Conservation (phyloP, 2,329 filamentous ascomycete genomes). For the Dothideomycetes sp. region DNA sequence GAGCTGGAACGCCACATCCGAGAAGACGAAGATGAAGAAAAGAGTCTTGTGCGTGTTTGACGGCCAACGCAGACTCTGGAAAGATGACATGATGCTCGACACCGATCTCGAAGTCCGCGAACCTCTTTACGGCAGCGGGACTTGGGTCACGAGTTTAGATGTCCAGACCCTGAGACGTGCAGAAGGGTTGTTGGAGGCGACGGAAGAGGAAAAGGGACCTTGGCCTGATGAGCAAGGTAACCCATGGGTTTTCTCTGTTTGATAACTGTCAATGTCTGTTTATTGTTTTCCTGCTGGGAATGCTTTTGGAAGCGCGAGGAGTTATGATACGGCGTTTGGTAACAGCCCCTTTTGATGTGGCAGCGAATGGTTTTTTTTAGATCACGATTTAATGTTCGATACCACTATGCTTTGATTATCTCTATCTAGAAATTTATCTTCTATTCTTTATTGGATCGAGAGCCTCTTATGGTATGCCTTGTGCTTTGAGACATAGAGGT, state of each 20-base stretch:
- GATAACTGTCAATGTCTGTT: background rate
- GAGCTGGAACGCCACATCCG: conserved; percentile 84
- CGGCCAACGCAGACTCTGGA: conserved; percentile 76
- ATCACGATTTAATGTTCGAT: background rate
- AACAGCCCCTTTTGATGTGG: background rate
- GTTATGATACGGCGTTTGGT: background rate
- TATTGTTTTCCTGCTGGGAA: background rate
- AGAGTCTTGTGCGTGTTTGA: conserved; percentile 90
- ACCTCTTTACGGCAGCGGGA: conserved; percentile 55
- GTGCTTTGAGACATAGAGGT: too few relatives aligned
- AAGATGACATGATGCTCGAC: conserved; percentile 98
- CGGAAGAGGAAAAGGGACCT: conserved; percentile 75
- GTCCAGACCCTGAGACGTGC: conserved; percentile 81
- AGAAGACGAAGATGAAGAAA: conserved; percentile 98
- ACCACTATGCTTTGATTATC: background rate
- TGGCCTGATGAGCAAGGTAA: conserved; percentile 69
- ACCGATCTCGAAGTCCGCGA: conserved; percentile 90
- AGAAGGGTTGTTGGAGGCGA: conserved; percentile 72
- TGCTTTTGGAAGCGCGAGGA: background rate
- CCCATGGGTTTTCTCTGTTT: conserved; percentile 43
- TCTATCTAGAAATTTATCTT: too few relatives aligned
- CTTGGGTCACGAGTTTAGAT: conserved; percentile 88
- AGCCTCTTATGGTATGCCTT: too few relatives aligned
- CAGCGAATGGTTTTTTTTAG: too few relatives aligned
- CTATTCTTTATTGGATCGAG: too few relatives aligned